A percentile compares a stretch with the other conserved stretches of the same genome.
Evolutionary conservation across 306 rosid genomes (phyloP).

Genomic region (Inga laurina): DNA sequence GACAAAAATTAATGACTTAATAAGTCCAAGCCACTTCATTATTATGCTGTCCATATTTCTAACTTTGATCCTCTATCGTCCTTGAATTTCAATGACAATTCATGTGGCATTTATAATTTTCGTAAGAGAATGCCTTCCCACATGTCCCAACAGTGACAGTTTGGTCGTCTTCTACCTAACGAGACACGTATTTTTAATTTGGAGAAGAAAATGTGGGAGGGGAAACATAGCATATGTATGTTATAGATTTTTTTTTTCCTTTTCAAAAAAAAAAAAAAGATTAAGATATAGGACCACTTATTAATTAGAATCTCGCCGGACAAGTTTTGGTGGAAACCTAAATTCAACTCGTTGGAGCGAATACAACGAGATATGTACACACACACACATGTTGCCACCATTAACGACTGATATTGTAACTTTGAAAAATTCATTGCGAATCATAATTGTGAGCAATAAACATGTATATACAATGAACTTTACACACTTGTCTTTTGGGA

Average conservation of each 20-base stretch:
- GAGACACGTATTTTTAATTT: neutral
- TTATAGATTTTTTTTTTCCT: neutral
- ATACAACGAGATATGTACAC: constrained; percentile 1
- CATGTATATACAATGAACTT: constrained; percentile 19
- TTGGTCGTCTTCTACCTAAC: constrained; percentile 44
- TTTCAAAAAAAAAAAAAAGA: neutral
- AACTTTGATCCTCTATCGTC: neutral
- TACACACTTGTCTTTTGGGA: neutral
- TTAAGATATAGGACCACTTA: constrained; percentile 25
- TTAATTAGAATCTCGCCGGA: constrained; percentile 22
- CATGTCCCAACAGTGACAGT: constrained; percentile 44
- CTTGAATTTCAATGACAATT: neutral
- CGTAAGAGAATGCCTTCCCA: constrained; percentile 35
- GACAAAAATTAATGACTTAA: neutral
- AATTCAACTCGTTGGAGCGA: neutral
- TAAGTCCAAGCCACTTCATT: neutral
- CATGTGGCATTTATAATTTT: neutral
- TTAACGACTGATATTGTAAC: constrained; percentile 18
- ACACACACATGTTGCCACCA: constrained; percentile 32
- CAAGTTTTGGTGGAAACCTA: constrained; percentile 23
- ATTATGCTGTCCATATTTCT: neutral
- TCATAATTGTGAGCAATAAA: constrained; percentile 9
- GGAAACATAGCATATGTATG: neutral
- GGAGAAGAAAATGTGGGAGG: neutral
- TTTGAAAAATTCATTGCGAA: neutral